Base-by-base conservation (phyloP, 345 rosid species). In the Lagerstroemia speciosa region DNA sequence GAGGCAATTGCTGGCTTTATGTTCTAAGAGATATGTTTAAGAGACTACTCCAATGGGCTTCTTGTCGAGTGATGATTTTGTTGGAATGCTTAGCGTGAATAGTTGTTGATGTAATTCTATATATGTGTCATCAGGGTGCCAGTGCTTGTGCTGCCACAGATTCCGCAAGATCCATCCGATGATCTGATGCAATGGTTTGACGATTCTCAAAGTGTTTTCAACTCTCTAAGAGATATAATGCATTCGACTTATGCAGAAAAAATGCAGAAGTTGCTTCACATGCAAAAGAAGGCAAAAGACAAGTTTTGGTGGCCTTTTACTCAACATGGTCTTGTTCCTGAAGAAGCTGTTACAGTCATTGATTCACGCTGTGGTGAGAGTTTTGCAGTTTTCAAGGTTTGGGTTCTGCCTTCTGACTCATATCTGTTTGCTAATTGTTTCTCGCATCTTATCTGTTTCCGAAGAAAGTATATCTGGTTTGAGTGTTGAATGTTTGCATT, bases 261-360 rank as follows among this genome's bases (percentile, higher is more conserved):
- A 76, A 71, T 89, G 41, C 76, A 74, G 26, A 83, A 85, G 74
- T 70, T 94, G 70, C 76, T 78, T 67, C 80, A 79, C 55, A 89
- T 91, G 96, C 76, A 84, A 16, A 91, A 81, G 83, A 89, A 68
- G 72, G 98, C 98, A 43, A 78, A 81, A 45, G 81, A 91, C 52
- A 78, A 82, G 72, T 84, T 94, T 69, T 94, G 99, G 98, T 89
- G 99, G 99, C 98, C 99, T 8, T 91, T 91, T 79, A 91, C 99
- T 81, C 96, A 94, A 79, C 99, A 94, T 80, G 80, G 78, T 67
- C 86, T 85, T 74, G 88, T 94, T 37, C 83, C 84, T 14, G 82
- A 89, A 78, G 86, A 75, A 62, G 70, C 40, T 72, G 86, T 91
- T 71, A 87, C 96, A 36, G 89, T 91, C 38, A 91, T 94, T 78